These are phyloP conservation scores for Zygotorulaspora florentina DNA, from an alignment of 805 yeast genomes.

Conservation along the genomic window DNA sequence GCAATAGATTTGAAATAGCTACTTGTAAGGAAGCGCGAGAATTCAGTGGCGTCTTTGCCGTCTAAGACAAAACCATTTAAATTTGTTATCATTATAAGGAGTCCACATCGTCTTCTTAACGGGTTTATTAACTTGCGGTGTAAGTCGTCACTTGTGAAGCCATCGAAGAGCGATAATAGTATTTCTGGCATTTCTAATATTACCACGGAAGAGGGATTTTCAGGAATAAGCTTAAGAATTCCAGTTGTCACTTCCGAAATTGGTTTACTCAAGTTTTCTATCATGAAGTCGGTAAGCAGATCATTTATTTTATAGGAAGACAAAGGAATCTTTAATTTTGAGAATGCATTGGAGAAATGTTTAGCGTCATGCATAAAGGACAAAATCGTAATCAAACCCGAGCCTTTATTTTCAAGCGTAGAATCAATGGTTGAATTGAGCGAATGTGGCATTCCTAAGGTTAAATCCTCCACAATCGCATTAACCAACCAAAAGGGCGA, in stretches of 20 bases:
- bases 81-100: constrained; percentile 21
- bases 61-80: constrained; percentile 2
- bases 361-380: constrained; percentile 28
- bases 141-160: constrained; percentile 27
- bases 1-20: constrained; percentile 27
- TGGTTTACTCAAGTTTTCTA: constrained; percentile 49
- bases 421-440: constrained; percentile 34
- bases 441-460: constrained; percentile 43
- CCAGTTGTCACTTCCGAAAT: constrained; percentile 72
- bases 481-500: constrained; percentile 61
- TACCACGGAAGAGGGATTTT: constrained; percentile 26
- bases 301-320: constrained; percentile 39
- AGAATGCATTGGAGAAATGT: constrained; percentile 20
- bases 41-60: constrained; percentile 25
- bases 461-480: constrained; percentile 49
- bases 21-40: constrained; percentile 21
- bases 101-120: constrained; percentile 21
- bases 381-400: constrained; percentile 26
- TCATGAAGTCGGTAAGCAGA: constrained; percentile 45
- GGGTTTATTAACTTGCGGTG: constrained; percentile 28
- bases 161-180: constrained; percentile 25
- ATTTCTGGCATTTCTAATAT: constrained; percentile 34
- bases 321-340: constrained; percentile 22
- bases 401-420: constrained; percentile 15
- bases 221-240: constrained; percentile 56